Evolutionary conservation across 2,329 filamentous ascomycete genomes (phyloP), one percentile per base, ranked within the genome.

Genomic region (Chaetoscypha palmicola): DNA sequence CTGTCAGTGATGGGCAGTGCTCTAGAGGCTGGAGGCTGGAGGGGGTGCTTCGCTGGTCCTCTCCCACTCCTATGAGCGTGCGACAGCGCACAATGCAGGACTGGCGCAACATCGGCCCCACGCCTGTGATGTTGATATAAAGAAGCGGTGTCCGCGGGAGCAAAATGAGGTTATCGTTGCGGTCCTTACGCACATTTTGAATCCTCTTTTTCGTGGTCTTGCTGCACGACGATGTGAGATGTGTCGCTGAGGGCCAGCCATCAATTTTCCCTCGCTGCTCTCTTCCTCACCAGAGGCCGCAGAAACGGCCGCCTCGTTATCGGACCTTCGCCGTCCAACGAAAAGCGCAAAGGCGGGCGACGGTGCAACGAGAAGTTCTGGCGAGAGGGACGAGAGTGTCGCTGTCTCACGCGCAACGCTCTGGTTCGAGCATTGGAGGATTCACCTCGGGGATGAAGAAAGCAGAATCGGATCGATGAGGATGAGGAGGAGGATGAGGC

Each of bases 1-100:
- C 50, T 43, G 53, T 57, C 46, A 57, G 50, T 46, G 14, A 47
- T 46, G 48, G 32, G 16, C 39, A 43, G 32, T 28, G 36, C 38
- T 21, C 22, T 43, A 20, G n/a, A n/a, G n/a, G n/a, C n/a, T n/a
- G n/a, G n/a, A n/a, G n/a, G n/a, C n/a, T n/a, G n/a, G 37, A 41
- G 38, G 37, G 35, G 31, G 38, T 39, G 41, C 47, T 41, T 42
- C 31, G 46, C 48, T 47, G 49, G 46, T 28, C 35, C 19, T 30
- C 2, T 21, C 24, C 21, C 21, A 39, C 28, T 40, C 51, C 55
- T 56, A 51, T 55, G 48, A 45, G 43, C 23, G 49, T 34, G 36
- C 54, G 57, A 57, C 56, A 59, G 49, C 57, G 34, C 56, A 59
- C 49, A 52, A 49, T 55, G 55, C 56, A 54, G 43, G 14, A 51